Base-by-base conservation (phyloP, 805 yeast genomes). In the Ascoidea tarda region DNA sequence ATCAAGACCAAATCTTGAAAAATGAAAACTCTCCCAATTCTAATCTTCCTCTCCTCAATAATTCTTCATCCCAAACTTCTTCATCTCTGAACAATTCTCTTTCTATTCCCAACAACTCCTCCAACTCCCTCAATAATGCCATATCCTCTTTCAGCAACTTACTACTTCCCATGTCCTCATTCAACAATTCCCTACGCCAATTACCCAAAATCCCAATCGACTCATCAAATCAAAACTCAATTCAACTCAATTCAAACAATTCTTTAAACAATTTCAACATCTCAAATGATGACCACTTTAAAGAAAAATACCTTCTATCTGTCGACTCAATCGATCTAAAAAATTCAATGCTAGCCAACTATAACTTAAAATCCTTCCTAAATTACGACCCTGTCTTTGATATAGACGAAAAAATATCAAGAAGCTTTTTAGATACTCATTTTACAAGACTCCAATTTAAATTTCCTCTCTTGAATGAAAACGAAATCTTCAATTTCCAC, bases 391-490 rank as follows among this genome's bases (percentile, higher is more conserved):
- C 83, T 0, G 74, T 76, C 5, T 71, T 72, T 51, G 76, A 76
- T 52, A 69, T 78, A 52, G 81, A 78, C 58, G 74, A 71, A 52
- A 67, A 69, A 49, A 60, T 75, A 32, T 71, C 81, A 2, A 69
- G 76, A 54, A 75, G 76, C 33, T 70, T 78, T 44, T 59, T 78
- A 48, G 81, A 77, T 53, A 73, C 76, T n/a, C 78, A 76, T 59
- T 78, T 79, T 61, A 69, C 78, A 10, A 65, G 79, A 50, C 60
- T 78, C 46, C 83, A 79, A 58, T 75, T 75, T 62, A 77, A 78
- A 57, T 78, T 78, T 57, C 84, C 84, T 0, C 56, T 79, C 33
- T 61, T 79, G 33, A 76, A 75, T 58, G 82, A 78, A 60, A 66
- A 67, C 38, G 82, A 76, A 52, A 72, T 78, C 28, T 66, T 72